These are phyloP conservation scores for Macadamia integrifolia DNA, from an alignment of 164 flowering plant species.

Conservation along the genomic window DNA sequence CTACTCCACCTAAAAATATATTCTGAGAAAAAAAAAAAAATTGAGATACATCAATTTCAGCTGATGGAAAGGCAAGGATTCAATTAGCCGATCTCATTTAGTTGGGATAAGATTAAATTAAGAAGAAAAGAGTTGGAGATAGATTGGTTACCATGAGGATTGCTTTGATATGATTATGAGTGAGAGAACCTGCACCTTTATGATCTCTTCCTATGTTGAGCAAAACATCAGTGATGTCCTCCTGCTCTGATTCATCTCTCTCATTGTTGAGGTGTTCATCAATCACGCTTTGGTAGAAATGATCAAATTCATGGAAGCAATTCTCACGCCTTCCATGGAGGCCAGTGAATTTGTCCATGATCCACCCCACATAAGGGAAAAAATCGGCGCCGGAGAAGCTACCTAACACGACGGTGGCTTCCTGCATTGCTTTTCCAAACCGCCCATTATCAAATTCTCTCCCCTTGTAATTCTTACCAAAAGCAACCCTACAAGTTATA, in stretches of 20 bases:
- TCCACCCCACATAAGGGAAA: slow-evolving; percentile 9
- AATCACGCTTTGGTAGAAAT: slow-evolving; percentile 1
- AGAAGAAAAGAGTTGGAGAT: too few relatives aligned
- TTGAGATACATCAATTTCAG: too few relatives aligned
- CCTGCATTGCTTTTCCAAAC: background rate
- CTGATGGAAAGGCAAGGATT: too few relatives aligned
- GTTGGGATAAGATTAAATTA: too few relatives aligned
- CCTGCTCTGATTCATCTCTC: background rate
- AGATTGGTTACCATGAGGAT: slow-evolving; percentile 1
- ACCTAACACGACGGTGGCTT: background rate
- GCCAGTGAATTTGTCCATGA: slow-evolving; percentile 1
- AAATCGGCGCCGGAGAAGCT: background rate
- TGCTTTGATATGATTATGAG: slow-evolving; percentile 8
- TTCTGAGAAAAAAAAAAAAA: background rate
- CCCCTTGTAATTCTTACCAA: too few relatives aligned
- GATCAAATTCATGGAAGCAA: slow-evolving; percentile 4
- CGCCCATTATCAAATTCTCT: too few relatives aligned
- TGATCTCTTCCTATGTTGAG: too few relatives aligned
- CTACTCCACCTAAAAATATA: slow-evolving; percentile 4
- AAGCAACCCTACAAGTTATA: background rate
- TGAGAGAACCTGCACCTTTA: background rate
- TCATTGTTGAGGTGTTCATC: slow-evolving; percentile 1
- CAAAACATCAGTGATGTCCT: background rate
- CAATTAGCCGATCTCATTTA: too few relatives aligned
- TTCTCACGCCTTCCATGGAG: background rate